Conservation (phyloP, 805 yeast species). For the Yamadazyma olivae region DNA sequence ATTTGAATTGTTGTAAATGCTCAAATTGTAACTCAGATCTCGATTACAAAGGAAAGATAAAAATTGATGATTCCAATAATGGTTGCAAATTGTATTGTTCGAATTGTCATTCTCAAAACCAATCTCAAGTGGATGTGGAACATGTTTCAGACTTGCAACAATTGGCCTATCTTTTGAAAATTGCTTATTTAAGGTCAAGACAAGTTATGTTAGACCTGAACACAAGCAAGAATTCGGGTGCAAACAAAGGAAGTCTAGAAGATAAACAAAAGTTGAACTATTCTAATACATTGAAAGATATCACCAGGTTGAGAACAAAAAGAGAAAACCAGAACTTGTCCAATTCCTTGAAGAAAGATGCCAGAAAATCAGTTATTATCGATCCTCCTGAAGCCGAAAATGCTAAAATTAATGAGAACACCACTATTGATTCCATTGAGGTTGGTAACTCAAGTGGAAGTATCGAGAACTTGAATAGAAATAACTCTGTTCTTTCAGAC, state of each 20-base stretch:
- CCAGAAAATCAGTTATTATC: conserved; percentile 62
- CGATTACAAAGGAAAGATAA: conserved; percentile 26
- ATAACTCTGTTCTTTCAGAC: conserved; percentile 24
- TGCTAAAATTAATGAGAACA: conserved; percentile 25
- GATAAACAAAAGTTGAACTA: conserved; percentile 10
- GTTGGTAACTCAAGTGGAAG: conserved; percentile 6
- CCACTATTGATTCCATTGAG: conserved; percentile 3
- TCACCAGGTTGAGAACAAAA: conserved; percentile 69
- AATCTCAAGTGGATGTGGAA: conserved; percentile 49
- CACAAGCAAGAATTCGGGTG: conserved; percentile 2
- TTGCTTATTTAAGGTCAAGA: conserved; percentile 75
- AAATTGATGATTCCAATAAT: conserved; percentile 41
- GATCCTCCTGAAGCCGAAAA: conserved; percentile 57
- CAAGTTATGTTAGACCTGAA: conserved; percentile 45
- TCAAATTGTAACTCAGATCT: conserved; percentile 46
- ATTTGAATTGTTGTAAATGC: conserved; percentile 69
- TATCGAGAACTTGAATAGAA: conserved; percentile 7
- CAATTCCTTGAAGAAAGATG: conserved; percentile 54
- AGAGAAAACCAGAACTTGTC: conserved; percentile 62
- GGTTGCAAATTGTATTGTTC: conserved; percentile 49
- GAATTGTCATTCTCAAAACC: conserved; percentile 42
- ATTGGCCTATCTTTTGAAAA: conserved; percentile 70
- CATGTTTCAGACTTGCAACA: conserved; percentile 70
- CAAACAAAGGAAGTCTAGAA: not conserved
- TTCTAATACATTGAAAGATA: conserved; percentile 51